Conservation (phyloP, 306 rosid species). For the Cicer chorassanicum region DNA sequence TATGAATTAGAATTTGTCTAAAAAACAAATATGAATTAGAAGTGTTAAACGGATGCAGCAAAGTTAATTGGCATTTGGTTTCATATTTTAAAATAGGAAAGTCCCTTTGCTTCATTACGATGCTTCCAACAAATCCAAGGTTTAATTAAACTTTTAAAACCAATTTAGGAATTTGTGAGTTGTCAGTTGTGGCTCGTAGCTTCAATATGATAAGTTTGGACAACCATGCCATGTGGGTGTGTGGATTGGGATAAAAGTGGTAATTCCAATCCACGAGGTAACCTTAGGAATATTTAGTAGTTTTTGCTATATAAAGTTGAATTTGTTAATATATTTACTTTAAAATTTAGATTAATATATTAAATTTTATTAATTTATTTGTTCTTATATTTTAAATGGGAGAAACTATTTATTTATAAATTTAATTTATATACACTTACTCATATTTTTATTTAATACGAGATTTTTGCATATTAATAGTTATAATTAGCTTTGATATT, state of each 20-base stretch:
- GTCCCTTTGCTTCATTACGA: not conserved
- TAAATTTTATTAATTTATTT: too few relatives aligned
- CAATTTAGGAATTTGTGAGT: slow-evolving; percentile 12
- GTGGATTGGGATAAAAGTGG: not conserved
- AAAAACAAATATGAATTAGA: too few relatives aligned
- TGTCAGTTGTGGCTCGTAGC: not conserved
- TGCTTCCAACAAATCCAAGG: not conserved
- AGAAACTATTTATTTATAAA: too few relatives aligned
- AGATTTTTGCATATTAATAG: too few relatives aligned
- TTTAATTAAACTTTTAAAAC: not conserved
- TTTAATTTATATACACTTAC: too few relatives aligned
- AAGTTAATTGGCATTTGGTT: not conserved
- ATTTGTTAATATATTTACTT: too few relatives aligned
- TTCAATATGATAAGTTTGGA: slow-evolving; percentile 25
- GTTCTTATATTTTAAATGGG: too few relatives aligned
- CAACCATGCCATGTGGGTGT: not conserved
- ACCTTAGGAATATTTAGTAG: not conserved
- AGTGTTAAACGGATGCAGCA: not conserved
- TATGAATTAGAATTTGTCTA: too few relatives aligned
- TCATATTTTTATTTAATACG: too few relatives aligned
- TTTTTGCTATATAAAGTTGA: too few relatives aligned
- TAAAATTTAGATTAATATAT: too few relatives aligned
- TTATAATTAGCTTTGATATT: not conserved
- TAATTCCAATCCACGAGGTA: not conserved
- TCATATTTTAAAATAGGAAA: not conserved